Evolutionary conservation across 2,329 filamentous ascomycete species (phyloP).

Genomic region (Fusarium sarcochroum): DNA sequence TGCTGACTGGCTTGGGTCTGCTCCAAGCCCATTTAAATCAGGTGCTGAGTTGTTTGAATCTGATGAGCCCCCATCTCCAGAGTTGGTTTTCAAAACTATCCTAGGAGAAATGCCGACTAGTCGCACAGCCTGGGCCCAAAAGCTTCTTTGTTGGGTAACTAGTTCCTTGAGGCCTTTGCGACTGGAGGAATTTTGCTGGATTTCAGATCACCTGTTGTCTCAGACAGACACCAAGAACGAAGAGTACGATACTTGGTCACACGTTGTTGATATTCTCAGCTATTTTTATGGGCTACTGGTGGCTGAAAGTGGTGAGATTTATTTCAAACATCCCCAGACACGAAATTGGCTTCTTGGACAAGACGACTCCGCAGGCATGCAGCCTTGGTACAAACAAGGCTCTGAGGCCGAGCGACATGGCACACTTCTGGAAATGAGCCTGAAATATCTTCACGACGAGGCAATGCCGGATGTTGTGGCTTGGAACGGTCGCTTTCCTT

Average conservation of each 20-base stretch:
- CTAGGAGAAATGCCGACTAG: neutral
- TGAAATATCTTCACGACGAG: neutral
- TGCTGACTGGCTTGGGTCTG: too few species aligned
- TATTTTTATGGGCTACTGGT: slow-evolving; percentile 1
- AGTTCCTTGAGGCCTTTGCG: slow-evolving; percentile 1
- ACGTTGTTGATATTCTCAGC: neutral
- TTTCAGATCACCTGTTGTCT: neutral
- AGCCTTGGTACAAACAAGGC: slow-evolving; percentile 9
- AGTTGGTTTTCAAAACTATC: neutral
- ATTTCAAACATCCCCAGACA: slow-evolving; percentile 5
- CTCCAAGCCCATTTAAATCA: too few species aligned
- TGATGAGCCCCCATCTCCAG: neutral
- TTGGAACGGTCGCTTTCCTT: neutral
- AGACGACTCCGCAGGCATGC: too few species aligned
- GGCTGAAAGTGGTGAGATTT: neutral
- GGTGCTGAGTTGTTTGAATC: too few species aligned
- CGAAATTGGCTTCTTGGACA: neutral
- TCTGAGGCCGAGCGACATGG: neutral
- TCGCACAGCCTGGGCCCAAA: neutral
- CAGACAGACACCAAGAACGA: neutral
- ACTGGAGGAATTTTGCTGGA: neutral
- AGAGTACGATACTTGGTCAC: neutral
- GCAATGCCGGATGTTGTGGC: neutral
- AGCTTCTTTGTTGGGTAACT: slow-evolving; percentile 5
- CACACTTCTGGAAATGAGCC: neutral